A percentile compares a stretch with the other conserved stretches of the same genome.
phyloP scores from a whole-genome alignment of 2,329 filamentous ascomycete species.

The Fusarium verticillioides region DNA sequence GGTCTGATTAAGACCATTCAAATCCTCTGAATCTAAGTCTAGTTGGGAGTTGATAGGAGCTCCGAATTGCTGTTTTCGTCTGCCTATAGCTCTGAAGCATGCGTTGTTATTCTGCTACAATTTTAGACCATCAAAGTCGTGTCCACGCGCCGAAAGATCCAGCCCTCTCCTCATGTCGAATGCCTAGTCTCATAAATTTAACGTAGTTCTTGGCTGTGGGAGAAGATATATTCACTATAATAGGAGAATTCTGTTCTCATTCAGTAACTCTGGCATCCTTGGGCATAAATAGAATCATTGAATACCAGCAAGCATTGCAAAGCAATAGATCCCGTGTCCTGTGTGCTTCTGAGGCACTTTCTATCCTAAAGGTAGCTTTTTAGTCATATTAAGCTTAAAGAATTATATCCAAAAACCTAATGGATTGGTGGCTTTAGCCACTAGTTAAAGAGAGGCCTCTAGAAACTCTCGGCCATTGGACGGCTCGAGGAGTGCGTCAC shows the following conservation, averaged over 20 bases:
- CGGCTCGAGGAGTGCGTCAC: neutral
- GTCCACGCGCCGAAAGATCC: neutral
- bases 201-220: too few species aligned
- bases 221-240: too few species aligned
- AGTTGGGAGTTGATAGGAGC: accelerated
- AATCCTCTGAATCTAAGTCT: accelerated
- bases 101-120: neutral
- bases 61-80: neutral
- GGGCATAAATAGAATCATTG: neutral
- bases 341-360: too few species aligned
- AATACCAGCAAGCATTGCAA: neutral
- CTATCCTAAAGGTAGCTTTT: too few species aligned
- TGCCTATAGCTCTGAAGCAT: accelerated
- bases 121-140: neutral
- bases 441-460: neutral
- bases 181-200: too few species aligned
- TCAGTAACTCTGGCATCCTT: neutral
- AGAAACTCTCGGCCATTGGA: too few species aligned
- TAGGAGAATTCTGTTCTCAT: neutral
- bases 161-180: too few species aligned
- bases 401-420: accelerated
- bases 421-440: neutral
- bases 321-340: too few species aligned
- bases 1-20: too few species aligned
- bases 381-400: accelerated